Evolutionary conservation across 2,329 filamentous ascomycete genomes (phyloP), one percentile per base, ranked within the genome.

Genomic region (Pseudogymnoascus sp.): DNA sequence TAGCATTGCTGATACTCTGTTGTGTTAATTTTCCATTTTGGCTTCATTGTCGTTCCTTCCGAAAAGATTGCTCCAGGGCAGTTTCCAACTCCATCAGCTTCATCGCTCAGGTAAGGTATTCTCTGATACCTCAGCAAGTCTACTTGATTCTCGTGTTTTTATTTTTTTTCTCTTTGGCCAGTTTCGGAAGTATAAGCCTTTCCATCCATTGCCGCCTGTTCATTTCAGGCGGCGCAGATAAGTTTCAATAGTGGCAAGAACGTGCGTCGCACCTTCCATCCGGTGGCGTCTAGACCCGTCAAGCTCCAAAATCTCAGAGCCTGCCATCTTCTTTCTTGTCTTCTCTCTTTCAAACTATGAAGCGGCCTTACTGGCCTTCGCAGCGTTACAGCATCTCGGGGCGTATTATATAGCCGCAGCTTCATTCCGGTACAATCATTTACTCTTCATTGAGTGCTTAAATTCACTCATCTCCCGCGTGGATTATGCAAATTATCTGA

Each of bases 351-450:
- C 28, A 35, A 57, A 33, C 17, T 17, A 57, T 21, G 50, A 57
- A 57, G 50, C 50, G 50, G 35, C 50, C 28, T 57, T 17, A 33
- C 50, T 35, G 50, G 50, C 47, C 26, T 57, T 57, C 47, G 47
- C 47, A 57, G 47, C 47, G 26, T 57, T 31, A 31, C 26, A 57
- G 4, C 26, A 31, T 19, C 47, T 31, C 23, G 26, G 28, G 10
- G 26, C 47, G 23, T 57, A 53, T 57, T 31, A 31, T 53, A n/a
- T 57, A 31, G 26, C 47, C 47, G 9, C 47, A 19, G 47, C n/a
- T 57, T 57, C 26, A 57, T 57, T 57, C n/a, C 5, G 47, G 33
- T 57, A 13, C 15, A 1, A 13, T 33, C 47, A 19, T 57, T 33
- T 57, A 19, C 47, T 57, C 26, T 19, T 13, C 47, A 8, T 33